Conservation (phyloP, 306 rosid species). For the Mimosa pudica region DNA sequence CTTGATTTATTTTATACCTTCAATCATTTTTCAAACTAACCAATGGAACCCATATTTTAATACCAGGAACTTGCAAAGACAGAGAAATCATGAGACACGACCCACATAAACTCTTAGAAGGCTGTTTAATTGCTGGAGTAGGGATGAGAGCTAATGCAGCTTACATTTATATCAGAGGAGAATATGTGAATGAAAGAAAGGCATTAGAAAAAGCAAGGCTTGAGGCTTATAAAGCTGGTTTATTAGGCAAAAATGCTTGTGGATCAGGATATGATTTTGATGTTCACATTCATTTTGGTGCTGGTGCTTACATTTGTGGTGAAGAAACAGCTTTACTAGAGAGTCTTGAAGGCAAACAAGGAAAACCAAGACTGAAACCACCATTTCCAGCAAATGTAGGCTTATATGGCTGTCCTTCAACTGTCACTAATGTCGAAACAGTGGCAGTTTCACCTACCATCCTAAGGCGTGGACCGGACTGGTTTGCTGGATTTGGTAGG, state of each 20-base stretch:
- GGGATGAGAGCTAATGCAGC: conserved; percentile 99
- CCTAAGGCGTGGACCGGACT: conserved; percentile 70
- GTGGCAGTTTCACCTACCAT: conserved; percentile 84
- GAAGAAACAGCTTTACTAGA: conserved; percentile 96
- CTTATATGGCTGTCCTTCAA: conserved; percentile 93
- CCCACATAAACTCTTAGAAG: conserved; percentile 91
- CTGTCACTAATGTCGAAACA: conserved; percentile 90
- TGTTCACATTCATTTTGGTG: conserved; percentile 93
- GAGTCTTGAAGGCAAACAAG: conserved; percentile 99
- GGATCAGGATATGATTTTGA: conserved; percentile 97
- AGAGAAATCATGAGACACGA: conserved; percentile 98
- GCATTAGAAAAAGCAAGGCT: conserved; percentile 84
- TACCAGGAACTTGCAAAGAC: conserved; percentile 83
- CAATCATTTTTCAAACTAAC: too few relatives aligned
- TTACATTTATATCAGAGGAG: conserved; percentile 92
- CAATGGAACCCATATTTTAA: too few relatives aligned
- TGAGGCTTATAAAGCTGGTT: conserved; percentile 88
- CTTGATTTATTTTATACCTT: too few relatives aligned
- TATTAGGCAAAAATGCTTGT: conserved; percentile 95
- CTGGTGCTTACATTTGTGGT: conserved; percentile 97
- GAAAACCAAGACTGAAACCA: conserved; percentile 96
- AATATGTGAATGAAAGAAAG: conserved; percentile 82
- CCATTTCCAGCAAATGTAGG: conserved; percentile 99
- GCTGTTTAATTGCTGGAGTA: conserved; percentile 95
- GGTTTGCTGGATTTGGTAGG: conserved; percentile 78